A percentile compares a stretch with the other conserved stretches of the same genome.
Evolutionary conservation across 192 early-diverging fungal species (phyloP).

Genomic region (Coemansia sp.): DNA sequence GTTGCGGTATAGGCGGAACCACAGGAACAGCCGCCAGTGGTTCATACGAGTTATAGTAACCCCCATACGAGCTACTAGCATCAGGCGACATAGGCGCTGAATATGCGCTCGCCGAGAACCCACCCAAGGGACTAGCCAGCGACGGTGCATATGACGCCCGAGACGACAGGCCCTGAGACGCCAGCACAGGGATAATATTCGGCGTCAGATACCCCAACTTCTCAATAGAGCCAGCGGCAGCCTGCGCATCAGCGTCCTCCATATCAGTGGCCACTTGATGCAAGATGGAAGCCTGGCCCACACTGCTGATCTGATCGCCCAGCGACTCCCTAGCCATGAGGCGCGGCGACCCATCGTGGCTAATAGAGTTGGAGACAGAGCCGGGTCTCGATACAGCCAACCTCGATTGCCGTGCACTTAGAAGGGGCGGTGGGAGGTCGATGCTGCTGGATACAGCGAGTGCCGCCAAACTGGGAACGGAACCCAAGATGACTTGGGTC

Average conservation of each 20-base stretch:
- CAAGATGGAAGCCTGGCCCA: constrained; percentile 31
- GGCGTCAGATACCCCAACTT: constrained; percentile 55
- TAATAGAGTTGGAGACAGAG: constrained; percentile 21
- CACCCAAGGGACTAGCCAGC: constrained; percentile 18
- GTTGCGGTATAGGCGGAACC: constrained; percentile 22
- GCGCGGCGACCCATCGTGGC: constrained; percentile 2
- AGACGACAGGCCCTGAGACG: constrained; percentile 31
- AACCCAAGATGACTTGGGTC: constrained; percentile 50
- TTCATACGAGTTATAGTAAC: constrained; percentile 1
- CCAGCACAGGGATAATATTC: constrained; percentile 43
- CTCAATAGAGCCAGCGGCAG: constrained; percentile 46
- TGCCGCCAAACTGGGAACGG: constrained; percentile 33
- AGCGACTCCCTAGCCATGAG: background rate
- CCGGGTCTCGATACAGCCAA: constrained; percentile 19
- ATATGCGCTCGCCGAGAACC: background rate
- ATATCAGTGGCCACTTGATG: constrained; percentile 35
- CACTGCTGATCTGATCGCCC: constrained; percentile 11
- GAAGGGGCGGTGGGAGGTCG: constrained; percentile 8
- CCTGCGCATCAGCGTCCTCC: constrained; percentile 37
- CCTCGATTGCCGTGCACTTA: constrained; percentile 28
- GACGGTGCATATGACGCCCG: constrained; percentile 6
- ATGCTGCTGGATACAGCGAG: constrained; percentile 21
- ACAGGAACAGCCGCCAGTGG: constrained; percentile 1
- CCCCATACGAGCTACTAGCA: background rate
- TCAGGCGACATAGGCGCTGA: constrained; percentile 15